Evolutionary conservation across 2,329 filamentous ascomycete species (phyloP).

Genomic region (Penicillium sp.): DNA sequence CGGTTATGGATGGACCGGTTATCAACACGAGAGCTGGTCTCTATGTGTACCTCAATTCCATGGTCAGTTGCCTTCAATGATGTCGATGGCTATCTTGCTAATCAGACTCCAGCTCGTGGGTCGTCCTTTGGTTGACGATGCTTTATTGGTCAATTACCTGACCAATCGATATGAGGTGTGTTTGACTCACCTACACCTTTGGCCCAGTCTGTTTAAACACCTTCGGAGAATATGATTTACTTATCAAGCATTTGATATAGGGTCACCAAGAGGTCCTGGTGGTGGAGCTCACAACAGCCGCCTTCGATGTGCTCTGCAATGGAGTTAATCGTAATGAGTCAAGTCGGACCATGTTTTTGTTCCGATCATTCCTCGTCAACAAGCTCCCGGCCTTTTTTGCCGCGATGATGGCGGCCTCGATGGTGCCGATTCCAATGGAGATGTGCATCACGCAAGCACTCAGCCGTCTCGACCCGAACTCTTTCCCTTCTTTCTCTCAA

Average conservation of each 20-base stretch:
- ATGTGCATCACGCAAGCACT: constrained; percentile 61
- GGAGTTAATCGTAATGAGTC: constrained; percentile 67
- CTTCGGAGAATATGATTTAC: too few species aligned
- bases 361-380: constrained; percentile 83
- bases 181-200: not conserved
- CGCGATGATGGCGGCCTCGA: constrained; percentile 52
- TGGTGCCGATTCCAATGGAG: constrained; percentile 56
- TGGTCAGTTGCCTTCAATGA: constrained; percentile 45
- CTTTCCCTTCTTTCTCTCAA: constrained; percentile 59
- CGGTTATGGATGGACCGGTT: constrained; percentile 60
- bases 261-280: constrained; percentile 71
- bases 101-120: constrained; percentile 60
- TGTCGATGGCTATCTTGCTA: constrained; percentile 19
- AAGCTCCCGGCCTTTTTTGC: constrained; percentile 58
- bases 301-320: constrained; percentile 86
- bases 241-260: constrained; percentile 32
- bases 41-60: constrained; percentile 77
- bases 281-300: constrained; percentile 76
- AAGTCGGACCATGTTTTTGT: constrained; percentile 57
- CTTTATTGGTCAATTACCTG: constrained; percentile 69
- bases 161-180: constrained; percentile 75
- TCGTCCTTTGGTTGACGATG: constrained; percentile 77
- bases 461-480: constrained; percentile 55
- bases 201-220: too few species aligned
- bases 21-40: constrained; percentile 73